phyloP scores from a whole-genome alignment of 2,329 filamentous ascomycete species.

The Chalara sp. region DNA sequence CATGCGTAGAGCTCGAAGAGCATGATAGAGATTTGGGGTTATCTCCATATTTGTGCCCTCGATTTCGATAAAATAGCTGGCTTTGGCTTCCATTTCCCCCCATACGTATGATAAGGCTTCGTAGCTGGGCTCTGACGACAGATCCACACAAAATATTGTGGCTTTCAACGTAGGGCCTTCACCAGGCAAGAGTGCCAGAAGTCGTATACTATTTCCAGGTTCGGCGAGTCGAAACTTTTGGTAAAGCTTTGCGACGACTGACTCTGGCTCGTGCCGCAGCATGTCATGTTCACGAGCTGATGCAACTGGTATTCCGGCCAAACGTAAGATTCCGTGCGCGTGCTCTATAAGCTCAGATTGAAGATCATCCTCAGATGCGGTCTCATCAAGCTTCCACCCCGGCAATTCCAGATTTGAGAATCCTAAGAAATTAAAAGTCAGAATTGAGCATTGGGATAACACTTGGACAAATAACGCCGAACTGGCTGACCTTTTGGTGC shows the following conservation, averaged over 20 bases:
- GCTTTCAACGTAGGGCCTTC: constrained; percentile 1
- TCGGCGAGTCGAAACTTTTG: constrained; percentile 1
- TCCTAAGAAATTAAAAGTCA: constrained; percentile 1
- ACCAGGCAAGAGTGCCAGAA: not conserved
- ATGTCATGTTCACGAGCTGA: not conserved
- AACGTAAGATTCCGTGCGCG: not conserved
- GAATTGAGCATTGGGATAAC: constrained; percentile 1
- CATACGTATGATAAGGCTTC: constrained; percentile 1
- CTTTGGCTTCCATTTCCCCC: constrained; percentile 1
- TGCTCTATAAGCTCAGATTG: constrained; percentile 1
- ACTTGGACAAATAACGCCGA: not conserved
- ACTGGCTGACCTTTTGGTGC: not conserved
- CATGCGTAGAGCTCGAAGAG: not conserved
- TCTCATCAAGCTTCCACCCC: not conserved
- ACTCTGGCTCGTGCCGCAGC: constrained; percentile 1
- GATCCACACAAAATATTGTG: not conserved
- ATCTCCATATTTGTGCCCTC: constrained; percentile 1
- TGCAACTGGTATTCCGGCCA: not conserved
- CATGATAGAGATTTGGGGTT: constrained; percentile 1
- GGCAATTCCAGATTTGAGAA: constrained; percentile 1
- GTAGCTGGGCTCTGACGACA: not conserved
- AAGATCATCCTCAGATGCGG: not conserved
- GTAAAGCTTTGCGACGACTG: constrained; percentile 1
- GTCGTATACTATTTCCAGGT: constrained; percentile 1
- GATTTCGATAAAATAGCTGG: not conserved